Conservation (phyloP, 768 basidiomycete species). For the Imleria badia region DNA sequence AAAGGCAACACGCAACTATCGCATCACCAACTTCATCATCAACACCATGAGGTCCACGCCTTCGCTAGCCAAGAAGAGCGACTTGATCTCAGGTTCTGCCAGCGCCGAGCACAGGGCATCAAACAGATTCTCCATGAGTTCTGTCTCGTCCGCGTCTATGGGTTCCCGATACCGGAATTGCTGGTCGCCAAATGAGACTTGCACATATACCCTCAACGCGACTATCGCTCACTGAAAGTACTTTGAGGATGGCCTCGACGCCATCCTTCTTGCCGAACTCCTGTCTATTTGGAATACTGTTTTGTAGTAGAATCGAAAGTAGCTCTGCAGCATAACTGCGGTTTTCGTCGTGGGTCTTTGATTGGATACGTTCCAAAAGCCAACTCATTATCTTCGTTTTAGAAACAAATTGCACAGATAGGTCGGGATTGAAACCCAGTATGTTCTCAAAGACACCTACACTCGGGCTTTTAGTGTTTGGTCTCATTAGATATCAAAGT, state of each 20-base stretch:
- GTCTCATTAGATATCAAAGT: background rate
- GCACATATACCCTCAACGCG: background rate
- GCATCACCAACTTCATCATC: slow-evolving; percentile 83
- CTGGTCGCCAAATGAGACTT: slow-evolving; percentile 39
- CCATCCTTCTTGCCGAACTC: slow-evolving; percentile 73
- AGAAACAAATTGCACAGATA: slow-evolving; percentile 67
- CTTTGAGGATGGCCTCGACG: slow-evolving; percentile 71
- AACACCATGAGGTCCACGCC: slow-evolving; percentile 97
- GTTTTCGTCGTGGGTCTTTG: slow-evolving; percentile 82
- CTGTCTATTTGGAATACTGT: slow-evolving; percentile 64
- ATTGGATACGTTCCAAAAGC: slow-evolving; percentile 74
- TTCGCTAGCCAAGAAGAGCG: slow-evolving; percentile 82
- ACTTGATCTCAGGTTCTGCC: slow-evolving; percentile 75
- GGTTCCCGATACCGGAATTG: slow-evolving; percentile 89
- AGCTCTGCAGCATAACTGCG: slow-evolving; percentile 92
- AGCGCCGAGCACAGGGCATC: slow-evolving; percentile 86
- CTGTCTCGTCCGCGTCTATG: slow-evolving; percentile 81
- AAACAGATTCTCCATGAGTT: slow-evolving; percentile 98
- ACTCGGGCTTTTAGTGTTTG: background rate
- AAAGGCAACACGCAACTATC: background rate
- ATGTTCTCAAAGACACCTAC: slow-evolving; percentile 92
- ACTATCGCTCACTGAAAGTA: slow-evolving; percentile 68
- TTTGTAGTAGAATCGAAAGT: slow-evolving; percentile 86
- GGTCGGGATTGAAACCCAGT: slow-evolving; percentile 76
- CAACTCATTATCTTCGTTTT: slow-evolving; percentile 78